Base-by-base conservation (phyloP, 306 rosid genomes). In the Begonia fuchsioides region DNA sequence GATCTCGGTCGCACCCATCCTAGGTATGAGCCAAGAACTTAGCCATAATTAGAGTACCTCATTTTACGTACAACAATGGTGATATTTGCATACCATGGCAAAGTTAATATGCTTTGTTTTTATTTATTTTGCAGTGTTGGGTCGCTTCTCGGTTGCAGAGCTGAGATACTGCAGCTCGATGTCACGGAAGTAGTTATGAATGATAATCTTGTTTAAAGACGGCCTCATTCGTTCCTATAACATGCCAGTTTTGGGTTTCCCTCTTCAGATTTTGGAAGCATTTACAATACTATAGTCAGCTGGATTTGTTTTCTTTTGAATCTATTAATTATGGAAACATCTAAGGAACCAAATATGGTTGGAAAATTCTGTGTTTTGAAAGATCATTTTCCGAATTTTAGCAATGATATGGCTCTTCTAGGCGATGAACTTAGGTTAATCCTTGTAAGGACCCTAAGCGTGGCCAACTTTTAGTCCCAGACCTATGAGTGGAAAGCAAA, bases 1-100 rank as follows among this genome's bases (percentile, higher is more conserved):
- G 95, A 90, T 73, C 94, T 85, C 61, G 94, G 95, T 50, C 81
- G 95, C 53, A 84, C 93, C 8, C 69, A 81, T 55, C 97, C 97
- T 47, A 84, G 87, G 97, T 84, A 84, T 3, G 45, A 41, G 12
- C n/a, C n/a, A 41, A 41, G 35, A 26, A 26, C 8, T 26, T 26
- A 5, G 35, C 35, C 35, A 26, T 26, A 8, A 26, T 26, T 4
- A 2, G 35, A 26, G 35, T 26, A 26, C 8, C 35, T 26, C 8
- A 5, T 26, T 26, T 26, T 26, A 26, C 35, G 7, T 26, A 26
- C 8, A 26, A 5, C 35, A 26, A 26, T 26, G 5, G 35, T 26
- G 35, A 26, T 26, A 26, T 2, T 26, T 26, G 35, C 35, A 26
- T 50, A n/a, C 35, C 35, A 26, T 26, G 35, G 35, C 7, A 8